These are phyloP conservation scores for Colletotrichum caudatum DNA, from an alignment of 2,329 filamentous ascomycete genomes.

Conservation along the genomic window DNA sequence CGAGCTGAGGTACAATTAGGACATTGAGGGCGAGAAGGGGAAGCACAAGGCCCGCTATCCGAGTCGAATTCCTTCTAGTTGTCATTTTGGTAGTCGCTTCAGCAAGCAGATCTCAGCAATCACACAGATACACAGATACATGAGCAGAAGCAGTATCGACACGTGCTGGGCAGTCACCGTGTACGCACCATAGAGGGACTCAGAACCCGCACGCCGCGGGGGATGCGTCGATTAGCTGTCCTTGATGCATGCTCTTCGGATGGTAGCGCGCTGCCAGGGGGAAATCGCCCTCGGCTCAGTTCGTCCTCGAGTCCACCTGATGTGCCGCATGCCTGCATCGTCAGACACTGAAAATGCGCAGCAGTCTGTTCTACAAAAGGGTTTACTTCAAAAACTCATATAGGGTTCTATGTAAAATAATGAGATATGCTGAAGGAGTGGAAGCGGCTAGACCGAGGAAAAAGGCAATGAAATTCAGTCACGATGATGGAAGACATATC, in stretches of 20 bases:
- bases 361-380: neutral
- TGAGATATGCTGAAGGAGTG: neutral
- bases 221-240: neutral
- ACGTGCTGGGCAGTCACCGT: neutral
- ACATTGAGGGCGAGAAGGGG: conserved; percentile 2
- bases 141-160: neutral
- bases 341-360: neutral
- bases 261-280: neutral
- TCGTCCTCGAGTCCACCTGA: neutral
- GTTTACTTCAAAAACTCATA: neutral
- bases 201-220: too few relatives aligned
- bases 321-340: conserved; percentile 15
- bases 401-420: neutral
- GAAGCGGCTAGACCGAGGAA: too few relatives aligned
- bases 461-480: too few relatives aligned
- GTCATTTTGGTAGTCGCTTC: neutral
- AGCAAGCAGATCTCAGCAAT: too few relatives aligned
- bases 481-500: neutral
- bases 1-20: neutral
- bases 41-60: neutral
- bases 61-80: neutral
- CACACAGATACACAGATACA: too few relatives aligned
- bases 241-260: fast-evolving
- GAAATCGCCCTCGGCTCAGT: conserved; percentile 2
- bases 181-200: neutral